These are phyloP conservation scores for Zychaea mexicana DNA, from an alignment of 371 early-diverging fungal species.

Conservation along the genomic window DNA sequence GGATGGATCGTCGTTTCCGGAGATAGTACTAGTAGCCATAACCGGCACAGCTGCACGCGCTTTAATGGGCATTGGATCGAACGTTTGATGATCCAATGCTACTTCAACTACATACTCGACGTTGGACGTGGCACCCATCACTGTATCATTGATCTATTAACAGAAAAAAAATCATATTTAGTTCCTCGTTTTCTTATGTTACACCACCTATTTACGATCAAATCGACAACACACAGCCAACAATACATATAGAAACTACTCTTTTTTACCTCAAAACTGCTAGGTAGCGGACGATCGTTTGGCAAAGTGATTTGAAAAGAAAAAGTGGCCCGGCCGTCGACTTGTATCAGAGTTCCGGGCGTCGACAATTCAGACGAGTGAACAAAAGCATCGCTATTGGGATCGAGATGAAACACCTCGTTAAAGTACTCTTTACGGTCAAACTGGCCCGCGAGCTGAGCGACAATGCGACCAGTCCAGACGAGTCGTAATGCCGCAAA, in stretches of 20 bases:
- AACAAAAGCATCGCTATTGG: neutral
- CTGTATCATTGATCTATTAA: slow-evolving; percentile 5
- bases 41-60: neutral
- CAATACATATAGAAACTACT: too few species aligned
- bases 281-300: neutral
- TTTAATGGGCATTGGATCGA: slow-evolving; percentile 6
- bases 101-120: slow-evolving; percentile 4
- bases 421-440: neutral
- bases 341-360: neutral
- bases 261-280: slow-evolving; percentile 12
- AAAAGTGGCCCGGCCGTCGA: neutral
- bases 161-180: neutral
- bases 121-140: neutral
- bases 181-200: neutral
- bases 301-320: slow-evolving; percentile 6
- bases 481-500: slow-evolving; percentile 4
- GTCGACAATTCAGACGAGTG: neutral
- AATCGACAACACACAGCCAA: too few species aligned
- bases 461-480: neutral
- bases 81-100: slow-evolving; percentile 5
- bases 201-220: neutral
- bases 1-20: neutral
- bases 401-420: slow-evolving; percentile 5
- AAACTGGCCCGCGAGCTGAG: neutral
- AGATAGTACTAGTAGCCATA: neutral